Base-by-base conservation (phyloP, 2,329 filamentous ascomycete genomes). In the Fusarium camptoceras region DNA sequence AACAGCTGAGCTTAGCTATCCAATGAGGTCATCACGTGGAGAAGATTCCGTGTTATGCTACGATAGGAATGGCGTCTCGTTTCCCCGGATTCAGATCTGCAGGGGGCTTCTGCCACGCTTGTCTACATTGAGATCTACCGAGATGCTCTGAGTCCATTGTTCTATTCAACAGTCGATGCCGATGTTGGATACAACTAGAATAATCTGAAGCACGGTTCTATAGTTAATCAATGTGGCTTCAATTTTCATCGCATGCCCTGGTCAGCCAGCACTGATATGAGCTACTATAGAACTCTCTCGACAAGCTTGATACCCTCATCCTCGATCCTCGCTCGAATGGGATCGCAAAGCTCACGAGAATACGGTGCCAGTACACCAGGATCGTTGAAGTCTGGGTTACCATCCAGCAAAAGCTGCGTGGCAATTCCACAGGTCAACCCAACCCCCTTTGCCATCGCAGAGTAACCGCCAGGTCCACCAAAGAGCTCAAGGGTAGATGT, bases 11-110 rank as follows among this genome's bases (percentile, higher is more conserved):
- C 34, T n/a, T 50, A 58, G 22, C 14, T 48, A 51, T 57, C 63
- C 58, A 68, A 71, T 70, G 68, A 70, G 68, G 63, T 68, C 68
- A 70, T 70, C 68, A 70, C 68, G 68, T 70, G 68, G 63, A 14
- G 55, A 54, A 48, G 51, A 28, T 44, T 16, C 34, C 27, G 37
- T 44, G 25, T 34, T n/a, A 34, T 25, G 28, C 63, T 56, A 31
- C 27, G 58, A 60, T 71, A 64, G 68, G 68, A 8, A 71, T 68
- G 47, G 67, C 44, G 48, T 49, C 25, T 39, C 51, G 7, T 57
- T 53, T 68, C 67, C 66, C 67, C 67, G 39, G 67, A 59, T 68
- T 54, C 27, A 24, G 37, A 49, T 27, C 55, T 31, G 14, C 42
- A 46, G 25, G 55, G 64, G 25, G 25, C 12, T 10, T 51, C 27